phyloP scores from a whole-genome alignment of 202 grass and related monocot genomes.

The Schoenoplectus triqueter region DNA sequence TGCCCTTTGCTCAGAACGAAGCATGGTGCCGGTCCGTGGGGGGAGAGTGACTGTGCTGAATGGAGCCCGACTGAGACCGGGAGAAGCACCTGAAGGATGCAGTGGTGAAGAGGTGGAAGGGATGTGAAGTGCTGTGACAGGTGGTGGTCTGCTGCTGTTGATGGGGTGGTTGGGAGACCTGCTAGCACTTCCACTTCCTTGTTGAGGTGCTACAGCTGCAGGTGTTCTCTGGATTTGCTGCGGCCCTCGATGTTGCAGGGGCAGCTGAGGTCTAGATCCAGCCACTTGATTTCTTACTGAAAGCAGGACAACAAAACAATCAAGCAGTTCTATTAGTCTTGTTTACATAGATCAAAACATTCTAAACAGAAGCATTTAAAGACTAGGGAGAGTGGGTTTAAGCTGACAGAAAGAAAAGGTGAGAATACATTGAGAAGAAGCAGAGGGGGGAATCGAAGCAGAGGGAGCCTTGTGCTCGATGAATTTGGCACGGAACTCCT shows the following conservation, averaged over 20 bases:
- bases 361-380: not conserved
- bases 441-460: not conserved
- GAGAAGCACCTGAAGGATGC: slow-evolving; percentile 5
- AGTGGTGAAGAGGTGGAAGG: not conserved
- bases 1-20: slow-evolving; percentile 8
- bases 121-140: not conserved
- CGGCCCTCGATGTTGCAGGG: not conserved
- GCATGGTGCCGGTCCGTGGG: not conserved
- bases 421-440: slow-evolving; percentile 38
- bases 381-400: not conserved
- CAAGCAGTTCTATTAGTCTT: not conserved
- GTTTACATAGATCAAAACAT: not conserved
- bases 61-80: not conserved
- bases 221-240: slow-evolving; percentile 35
- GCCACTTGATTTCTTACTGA: slow-evolving; percentile 20
- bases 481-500: slow-evolving; percentile 92
- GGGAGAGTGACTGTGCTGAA: slow-evolving; percentile 27
- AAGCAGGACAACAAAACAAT: not conserved
- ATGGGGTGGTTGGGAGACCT: not conserved
- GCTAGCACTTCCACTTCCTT: slow-evolving; percentile 11
- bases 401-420: not conserved
- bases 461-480: slow-evolving; percentile 44
- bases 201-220: not conserved
- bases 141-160: slow-evolving; percentile 13
- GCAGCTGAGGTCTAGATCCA: slow-evolving; percentile 22